Conservation (phyloP, 2,329 filamentous ascomycete species). For the Gaeumannomyces tritici region DNA sequence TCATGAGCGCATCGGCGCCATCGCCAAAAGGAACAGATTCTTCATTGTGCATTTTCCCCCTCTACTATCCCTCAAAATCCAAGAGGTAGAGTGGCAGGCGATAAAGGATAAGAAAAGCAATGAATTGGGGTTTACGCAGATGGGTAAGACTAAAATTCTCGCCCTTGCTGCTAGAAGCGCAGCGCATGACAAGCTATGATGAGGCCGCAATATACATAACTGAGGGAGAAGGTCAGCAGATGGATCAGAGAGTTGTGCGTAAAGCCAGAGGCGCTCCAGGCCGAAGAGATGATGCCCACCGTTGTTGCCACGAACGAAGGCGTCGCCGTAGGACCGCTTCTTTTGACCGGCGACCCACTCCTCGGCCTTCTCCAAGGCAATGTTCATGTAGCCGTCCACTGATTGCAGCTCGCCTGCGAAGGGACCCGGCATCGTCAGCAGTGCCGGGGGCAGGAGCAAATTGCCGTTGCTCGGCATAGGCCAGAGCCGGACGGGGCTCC, state of each 20-base stretch:
- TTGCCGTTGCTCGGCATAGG: background rate
- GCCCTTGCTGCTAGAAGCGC: background rate
- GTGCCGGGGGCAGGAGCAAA: background rate
- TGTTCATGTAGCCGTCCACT: conserved; percentile 99
- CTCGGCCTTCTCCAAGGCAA: conserved; percentile 89
- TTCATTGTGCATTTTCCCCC: too few relatives aligned
- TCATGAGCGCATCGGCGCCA: background rate
- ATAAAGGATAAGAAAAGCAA: background rate
- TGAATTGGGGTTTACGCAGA: too few relatives aligned
- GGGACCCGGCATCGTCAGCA: background rate
- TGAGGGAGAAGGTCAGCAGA: conserved; percentile 16
- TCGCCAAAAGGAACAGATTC: too few relatives aligned
- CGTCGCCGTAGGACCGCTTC: conserved; percentile 80
- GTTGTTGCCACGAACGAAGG: conserved; percentile 93
- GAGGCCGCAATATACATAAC: conserved; percentile 66
- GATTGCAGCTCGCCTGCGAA: conserved; percentile 79
- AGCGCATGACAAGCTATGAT: conserved; percentile 18
- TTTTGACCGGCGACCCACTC: conserved; percentile 83
- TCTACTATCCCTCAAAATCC: too few relatives aligned
- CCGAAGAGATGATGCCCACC: conserved; percentile 39
- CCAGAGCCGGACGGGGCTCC: background rate
- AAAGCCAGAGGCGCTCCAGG: conserved; percentile 9
- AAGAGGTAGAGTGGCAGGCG: background rate
- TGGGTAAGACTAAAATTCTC: background rate
- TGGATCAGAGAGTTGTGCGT: background rate